Conservation (phyloP, 495 filamentous ascomycete genomes). For the Lophium mytilinum region DNA sequence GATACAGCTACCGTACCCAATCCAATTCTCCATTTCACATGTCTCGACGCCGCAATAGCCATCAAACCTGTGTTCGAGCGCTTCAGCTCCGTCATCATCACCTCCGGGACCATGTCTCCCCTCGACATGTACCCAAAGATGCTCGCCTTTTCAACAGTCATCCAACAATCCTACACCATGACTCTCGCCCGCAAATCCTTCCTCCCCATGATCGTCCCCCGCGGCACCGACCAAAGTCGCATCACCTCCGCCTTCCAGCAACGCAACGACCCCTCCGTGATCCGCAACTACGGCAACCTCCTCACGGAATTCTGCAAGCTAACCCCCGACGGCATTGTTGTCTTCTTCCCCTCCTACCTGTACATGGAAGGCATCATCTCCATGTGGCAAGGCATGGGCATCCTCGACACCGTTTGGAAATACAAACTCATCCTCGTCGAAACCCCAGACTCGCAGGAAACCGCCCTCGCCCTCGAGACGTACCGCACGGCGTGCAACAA, state of each 20-base stretch:
- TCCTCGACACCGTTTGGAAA: constrained; percentile 96
- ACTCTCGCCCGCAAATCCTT: constrained; percentile 92
- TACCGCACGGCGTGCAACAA: constrained; percentile 97
- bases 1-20: constrained; percentile 94
- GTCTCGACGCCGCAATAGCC: constrained; percentile 94
- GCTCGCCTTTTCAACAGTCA: constrained; percentile 83
- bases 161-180: constrained; percentile 96
- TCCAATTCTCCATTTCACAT: constrained; percentile 90
- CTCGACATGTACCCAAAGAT: constrained; percentile 99
- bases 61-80: constrained; percentile 97
- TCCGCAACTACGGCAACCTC: constrained; percentile 90
- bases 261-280: constrained; percentile 86
- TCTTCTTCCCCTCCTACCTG: constrained; percentile 97
- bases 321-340: constrained; percentile 93
- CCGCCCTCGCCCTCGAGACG: constrained; percentile 88
- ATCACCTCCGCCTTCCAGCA: constrained; percentile 89
- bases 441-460: constrained; percentile 95
- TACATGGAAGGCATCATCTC: constrained; percentile 99
- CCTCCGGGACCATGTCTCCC: constrained; percentile 92
- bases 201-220: constrained; percentile 93
- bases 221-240: constrained; percentile 85
- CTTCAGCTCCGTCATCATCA: constrained; percentile 97
- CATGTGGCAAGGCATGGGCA: constrained; percentile 98
- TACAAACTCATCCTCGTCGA: constrained; percentile 98
- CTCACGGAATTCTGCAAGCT: constrained; percentile 89